Evolutionary conservation across 2,329 filamentous ascomycete genomes (phyloP).

Genomic region (Penicillium italicum): DNA sequence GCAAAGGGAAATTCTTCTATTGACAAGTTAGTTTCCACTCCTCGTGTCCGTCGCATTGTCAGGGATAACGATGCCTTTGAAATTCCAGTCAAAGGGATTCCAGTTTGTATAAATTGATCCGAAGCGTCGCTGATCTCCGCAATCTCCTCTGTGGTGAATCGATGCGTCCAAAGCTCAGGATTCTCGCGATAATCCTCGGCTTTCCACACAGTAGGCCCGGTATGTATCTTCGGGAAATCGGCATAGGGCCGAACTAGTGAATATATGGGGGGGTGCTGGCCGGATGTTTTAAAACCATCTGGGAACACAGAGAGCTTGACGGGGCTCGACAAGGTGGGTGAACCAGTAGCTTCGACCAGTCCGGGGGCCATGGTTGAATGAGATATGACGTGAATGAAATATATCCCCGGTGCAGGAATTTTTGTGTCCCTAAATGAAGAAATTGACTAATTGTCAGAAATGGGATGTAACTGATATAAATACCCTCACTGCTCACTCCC

Average conservation of each 20-base stretch:
- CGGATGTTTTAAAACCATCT: slow-evolving; percentile 62
- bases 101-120: slow-evolving; percentile 62
- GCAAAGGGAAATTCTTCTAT: slow-evolving; percentile 57
- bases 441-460: not conserved
- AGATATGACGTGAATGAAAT: not conserved
- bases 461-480: slow-evolving; percentile 3
- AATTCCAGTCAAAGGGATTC: slow-evolving; percentile 66
- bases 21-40: not conserved
- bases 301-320: slow-evolving; percentile 48
- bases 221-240: slow-evolving; percentile 65
- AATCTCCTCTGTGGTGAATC: slow-evolving; percentile 62
- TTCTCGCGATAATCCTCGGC: slow-evolving; percentile 58
- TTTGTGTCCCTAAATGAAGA: not conserved
- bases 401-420: not conserved
- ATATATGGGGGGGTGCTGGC: slow-evolving; percentile 67
- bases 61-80: slow-evolving; percentile 44
- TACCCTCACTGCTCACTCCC: slow-evolving; percentile 1
- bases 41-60: no score
- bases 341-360: not conserved
- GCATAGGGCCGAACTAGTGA: slow-evolving; percentile 60
- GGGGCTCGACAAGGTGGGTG: not conserved
- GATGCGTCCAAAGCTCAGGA: slow-evolving; percentile 67
- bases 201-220: slow-evolving; percentile 67
- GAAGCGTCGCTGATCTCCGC: slow-evolving; percentile 61
- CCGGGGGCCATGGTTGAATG: slow-evolving; percentile 8